Evolutionary conservation across 345 rosid species (phyloP).

Genomic region (Eucalyptus urophylla): DNA sequence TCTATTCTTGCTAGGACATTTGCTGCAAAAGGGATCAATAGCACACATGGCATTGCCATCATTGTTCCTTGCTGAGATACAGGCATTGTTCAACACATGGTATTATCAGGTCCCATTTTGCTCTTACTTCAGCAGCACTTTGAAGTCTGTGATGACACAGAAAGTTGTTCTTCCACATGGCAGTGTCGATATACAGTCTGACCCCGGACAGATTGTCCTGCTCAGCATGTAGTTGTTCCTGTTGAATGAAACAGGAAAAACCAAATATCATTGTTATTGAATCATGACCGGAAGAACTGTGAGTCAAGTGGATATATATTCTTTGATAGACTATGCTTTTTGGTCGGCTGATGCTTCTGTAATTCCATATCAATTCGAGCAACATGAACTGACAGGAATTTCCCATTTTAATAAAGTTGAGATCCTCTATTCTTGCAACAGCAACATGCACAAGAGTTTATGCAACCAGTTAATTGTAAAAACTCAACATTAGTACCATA

Average conservation of each 20-base stretch:
- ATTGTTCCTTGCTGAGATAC: background rate
- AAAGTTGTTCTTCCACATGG: background rate
- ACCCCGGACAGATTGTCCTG: background rate
- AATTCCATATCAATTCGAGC: background rate
- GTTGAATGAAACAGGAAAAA: background rate
- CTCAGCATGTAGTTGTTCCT: background rate
- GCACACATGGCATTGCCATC: background rate
- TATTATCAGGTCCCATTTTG: background rate
- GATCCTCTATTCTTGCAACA: background rate
- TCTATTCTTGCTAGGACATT: background rate
- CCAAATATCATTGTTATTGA: background rate
- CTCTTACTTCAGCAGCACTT: background rate
- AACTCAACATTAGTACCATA: background rate
- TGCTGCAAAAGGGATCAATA: background rate
- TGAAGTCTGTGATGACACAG: background rate
- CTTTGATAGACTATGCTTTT: background rate
- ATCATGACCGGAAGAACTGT: background rate
- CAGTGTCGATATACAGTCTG: background rate
- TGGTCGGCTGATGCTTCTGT: background rate
- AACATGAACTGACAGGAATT: background rate
- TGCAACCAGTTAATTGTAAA: background rate
- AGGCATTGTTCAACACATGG: too few relatives aligned
- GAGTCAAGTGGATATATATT: background rate
- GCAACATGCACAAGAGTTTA: background rate
- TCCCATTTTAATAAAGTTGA: background rate